Percentiles rank a stretch among this genome's conserved stretches.
These are phyloP conservation scores for Gossypium herbaceum DNA, from an alignment of 345 rosid genomes.

Conservation along the genomic window DNA sequence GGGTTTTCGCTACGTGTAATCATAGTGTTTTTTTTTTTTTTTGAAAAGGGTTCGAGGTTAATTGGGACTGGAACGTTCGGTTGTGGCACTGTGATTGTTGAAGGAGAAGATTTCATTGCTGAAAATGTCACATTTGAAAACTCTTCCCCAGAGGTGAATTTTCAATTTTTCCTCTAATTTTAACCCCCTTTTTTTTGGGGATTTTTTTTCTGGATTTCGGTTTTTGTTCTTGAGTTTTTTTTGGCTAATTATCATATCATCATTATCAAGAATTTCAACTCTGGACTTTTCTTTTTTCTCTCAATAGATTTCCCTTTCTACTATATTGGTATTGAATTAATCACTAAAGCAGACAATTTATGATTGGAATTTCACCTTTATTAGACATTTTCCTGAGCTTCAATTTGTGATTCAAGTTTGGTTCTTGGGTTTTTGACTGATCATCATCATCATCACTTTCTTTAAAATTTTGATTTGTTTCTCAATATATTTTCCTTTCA, in stretches of 20 bases:
- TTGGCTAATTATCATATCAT: too few relatives aligned
- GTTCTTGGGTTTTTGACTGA: neutral
- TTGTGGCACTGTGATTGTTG: conserved; percentile 83
- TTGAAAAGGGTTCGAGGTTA: conserved; percentile 46
- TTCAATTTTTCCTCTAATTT: neutral
- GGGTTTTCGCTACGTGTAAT: conserved; percentile 4
- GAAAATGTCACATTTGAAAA: conserved; percentile 97
- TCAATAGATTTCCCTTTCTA: too few relatives aligned
- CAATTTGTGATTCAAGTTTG: neutral
- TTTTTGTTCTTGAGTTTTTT: neutral
- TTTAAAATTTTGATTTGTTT: neutral
- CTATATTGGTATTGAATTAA: too few relatives aligned
- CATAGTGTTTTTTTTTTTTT: conserved; percentile 4
- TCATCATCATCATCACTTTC: neutral
- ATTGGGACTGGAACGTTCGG: conserved; percentile 95
- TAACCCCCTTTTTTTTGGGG: neutral
- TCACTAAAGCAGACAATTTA: too few relatives aligned
- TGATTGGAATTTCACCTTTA: neutral
- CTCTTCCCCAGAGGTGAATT: conserved; percentile 71
- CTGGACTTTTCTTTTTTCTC: too few relatives aligned
- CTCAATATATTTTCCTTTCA: too few relatives aligned
- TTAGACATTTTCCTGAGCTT: too few relatives aligned
- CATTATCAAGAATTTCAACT: too few relatives aligned
- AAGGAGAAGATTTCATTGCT: conserved; percentile 94
- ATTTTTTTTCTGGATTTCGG: neutral